Percentiles rank a stretch among this genome's conserved stretches.
These are phyloP conservation scores for Sugiyamaella americana DNA, from an alignment of 805 yeast genomes.

Conservation along the genomic window DNA sequence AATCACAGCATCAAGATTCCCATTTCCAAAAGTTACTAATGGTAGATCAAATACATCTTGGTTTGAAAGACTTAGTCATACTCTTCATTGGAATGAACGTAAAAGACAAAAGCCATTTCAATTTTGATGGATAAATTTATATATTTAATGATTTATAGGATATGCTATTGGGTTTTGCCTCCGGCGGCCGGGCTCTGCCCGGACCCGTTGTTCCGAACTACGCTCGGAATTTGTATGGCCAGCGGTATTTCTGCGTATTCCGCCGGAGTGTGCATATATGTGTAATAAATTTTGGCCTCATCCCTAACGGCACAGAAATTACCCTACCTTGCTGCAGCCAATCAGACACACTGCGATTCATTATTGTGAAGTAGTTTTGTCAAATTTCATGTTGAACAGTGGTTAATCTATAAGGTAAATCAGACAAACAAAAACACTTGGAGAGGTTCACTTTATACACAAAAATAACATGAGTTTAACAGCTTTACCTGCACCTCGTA, in stretches of 20 bases:
- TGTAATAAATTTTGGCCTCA: no score
- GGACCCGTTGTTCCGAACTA: not conserved
- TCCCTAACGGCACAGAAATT: no score
- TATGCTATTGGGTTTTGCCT: not conserved
- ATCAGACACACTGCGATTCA: no score
- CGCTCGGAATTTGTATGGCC: no score
- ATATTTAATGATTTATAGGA: no score
- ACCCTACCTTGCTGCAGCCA: no score
- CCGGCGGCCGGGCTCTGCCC: constrained; percentile 1
- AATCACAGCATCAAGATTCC: constrained; percentile 78
- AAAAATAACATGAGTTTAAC: constrained; percentile 21
- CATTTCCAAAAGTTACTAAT: constrained; percentile 86
- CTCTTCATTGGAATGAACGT: constrained; percentile 89
- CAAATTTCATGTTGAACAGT: not conserved
- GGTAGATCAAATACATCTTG: constrained; percentile 55
- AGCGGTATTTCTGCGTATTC: no score
- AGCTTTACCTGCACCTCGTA: constrained; percentile 17
- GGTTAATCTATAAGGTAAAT: not conserved
- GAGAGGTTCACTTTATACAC: not conserved
- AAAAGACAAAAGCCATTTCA: constrained; percentile 68
- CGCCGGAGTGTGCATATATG: no score
- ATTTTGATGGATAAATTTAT: not conserved
- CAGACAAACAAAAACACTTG: no score
- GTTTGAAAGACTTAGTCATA: constrained; percentile 79
- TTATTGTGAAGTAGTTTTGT: not conserved